phyloP scores from a whole-genome alignment of 2,329 filamentous ascomycete genomes.

The Talaromyces sp. region DNA sequence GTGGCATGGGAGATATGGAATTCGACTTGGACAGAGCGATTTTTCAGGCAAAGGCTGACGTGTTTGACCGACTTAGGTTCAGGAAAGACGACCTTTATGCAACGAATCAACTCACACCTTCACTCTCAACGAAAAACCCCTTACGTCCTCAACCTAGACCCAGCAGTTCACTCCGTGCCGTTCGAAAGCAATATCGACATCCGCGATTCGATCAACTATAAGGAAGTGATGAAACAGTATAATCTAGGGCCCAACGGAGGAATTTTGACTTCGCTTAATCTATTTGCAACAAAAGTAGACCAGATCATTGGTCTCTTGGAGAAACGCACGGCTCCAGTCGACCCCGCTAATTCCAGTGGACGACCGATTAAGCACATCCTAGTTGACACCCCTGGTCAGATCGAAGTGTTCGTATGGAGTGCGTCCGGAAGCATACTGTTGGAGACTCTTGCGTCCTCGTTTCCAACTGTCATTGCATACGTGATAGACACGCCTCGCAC shows the following conservation, averaged over 20 bases:
- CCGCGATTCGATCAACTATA: constrained; percentile 97
- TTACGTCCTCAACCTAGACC: constrained; percentile 96
- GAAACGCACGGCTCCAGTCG: constrained; percentile 70
- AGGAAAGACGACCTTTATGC: constrained; percentile 99
- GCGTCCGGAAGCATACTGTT: constrained; percentile 91
- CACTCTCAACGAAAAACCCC: constrained; percentile 76
- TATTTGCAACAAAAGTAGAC: constrained; percentile 97
- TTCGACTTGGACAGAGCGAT: background rate
- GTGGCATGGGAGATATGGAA: background rate
- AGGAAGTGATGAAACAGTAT: constrained; percentile 99
- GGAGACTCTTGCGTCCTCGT: constrained; percentile 85
- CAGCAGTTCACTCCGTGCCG: constrained; percentile 86
- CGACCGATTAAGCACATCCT: constrained; percentile 77
- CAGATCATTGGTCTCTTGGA: constrained; percentile 87
- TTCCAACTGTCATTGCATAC: constrained; percentile 96
- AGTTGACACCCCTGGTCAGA: constrained; percentile 94
- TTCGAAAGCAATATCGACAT: constrained; percentile 99
- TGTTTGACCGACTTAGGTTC: constrained; percentile 57
- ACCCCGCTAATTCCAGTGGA: constrained; percentile 41
- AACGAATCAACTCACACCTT: constrained; percentile 90
- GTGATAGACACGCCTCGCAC: constrained; percentile 95
- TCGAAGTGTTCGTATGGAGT: constrained; percentile 98
- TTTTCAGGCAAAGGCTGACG: background rate
- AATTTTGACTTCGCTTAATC: constrained; percentile 89
- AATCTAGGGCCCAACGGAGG: constrained; percentile 96